phyloP scores from a whole-genome alignment of 352 stramenopile species.

The Phytophthora europaea region DNA sequence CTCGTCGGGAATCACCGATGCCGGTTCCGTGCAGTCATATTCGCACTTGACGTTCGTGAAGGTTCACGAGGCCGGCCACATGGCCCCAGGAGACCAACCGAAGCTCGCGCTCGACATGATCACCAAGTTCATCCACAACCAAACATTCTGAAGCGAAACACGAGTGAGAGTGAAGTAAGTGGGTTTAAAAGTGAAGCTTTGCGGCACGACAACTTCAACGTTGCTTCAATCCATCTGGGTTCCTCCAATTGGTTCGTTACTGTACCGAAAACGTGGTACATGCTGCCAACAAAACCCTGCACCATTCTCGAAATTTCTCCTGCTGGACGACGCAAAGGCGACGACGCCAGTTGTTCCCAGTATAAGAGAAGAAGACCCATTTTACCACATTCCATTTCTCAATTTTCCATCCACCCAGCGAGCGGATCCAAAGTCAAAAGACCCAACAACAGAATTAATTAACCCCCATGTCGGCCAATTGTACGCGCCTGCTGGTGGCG shows the following conservation, averaged over 20 bases:
- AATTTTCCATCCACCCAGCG: constrained; percentile 7
- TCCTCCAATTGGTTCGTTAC: not conserved
- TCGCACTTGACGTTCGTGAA: constrained; percentile 52
- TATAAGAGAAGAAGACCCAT: not conserved
- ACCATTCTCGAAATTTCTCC: constrained; percentile 46
- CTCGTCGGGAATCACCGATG: constrained; percentile 5
- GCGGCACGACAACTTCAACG: not conserved
- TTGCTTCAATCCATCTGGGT: not conserved
- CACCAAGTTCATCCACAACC: constrained; percentile 59
- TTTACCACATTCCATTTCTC: not conserved
- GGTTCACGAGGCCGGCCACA: constrained; percentile 62
- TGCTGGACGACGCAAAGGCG: not conserved
- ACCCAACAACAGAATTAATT: not conserved
- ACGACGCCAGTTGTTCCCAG: not conserved
- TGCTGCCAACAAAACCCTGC: not conserved
- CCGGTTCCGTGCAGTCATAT: constrained; percentile 40
- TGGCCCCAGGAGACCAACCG: constrained; percentile 64
- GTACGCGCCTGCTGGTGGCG: constrained; percentile 29
- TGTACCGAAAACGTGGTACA: not conserved
- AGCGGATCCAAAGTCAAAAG: not conserved
- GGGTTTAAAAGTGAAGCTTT: too few species aligned
- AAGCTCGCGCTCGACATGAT: constrained; percentile 60
- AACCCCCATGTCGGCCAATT: not conserved
- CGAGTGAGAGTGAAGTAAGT: not conserved
- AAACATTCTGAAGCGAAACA: constrained; percentile 25